Conservation (phyloP, 805 yeast genomes). For the Candida ficus region DNA sequence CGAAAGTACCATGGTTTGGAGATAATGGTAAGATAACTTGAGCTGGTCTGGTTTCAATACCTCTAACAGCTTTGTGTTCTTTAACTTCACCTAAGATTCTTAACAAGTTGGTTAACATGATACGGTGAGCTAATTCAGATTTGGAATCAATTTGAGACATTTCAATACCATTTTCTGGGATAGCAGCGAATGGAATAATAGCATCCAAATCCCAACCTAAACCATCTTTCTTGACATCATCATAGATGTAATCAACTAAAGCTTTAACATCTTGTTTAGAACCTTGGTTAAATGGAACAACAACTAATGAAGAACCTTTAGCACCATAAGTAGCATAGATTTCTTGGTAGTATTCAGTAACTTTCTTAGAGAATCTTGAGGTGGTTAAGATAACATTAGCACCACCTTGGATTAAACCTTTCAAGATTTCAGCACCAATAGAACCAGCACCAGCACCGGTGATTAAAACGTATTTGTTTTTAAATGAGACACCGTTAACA, state of each 20-base stretch:
- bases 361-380: slow-evolving; percentile 88
- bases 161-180: slow-evolving; percentile 98
- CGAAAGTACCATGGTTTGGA: slow-evolving; percentile 99
- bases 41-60: slow-evolving; percentile 93
- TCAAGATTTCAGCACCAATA: slow-evolving; percentile 94
- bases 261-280: slow-evolving; percentile 90
- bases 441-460: slow-evolving; percentile 99
- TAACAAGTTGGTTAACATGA: slow-evolving; percentile 93
- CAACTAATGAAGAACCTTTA: slow-evolving; percentile 84
- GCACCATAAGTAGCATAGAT: slow-evolving; percentile 93
- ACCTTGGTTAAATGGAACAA: slow-evolving; percentile 99
- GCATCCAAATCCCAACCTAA: slow-evolving; percentile 98
- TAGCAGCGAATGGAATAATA: slow-evolving; percentile 96
- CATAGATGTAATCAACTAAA: slow-evolving; percentile 79
- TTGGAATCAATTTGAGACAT: slow-evolving; percentile 87
- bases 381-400: slow-evolving; percentile 96
- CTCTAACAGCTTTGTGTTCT: slow-evolving; percentile 68
- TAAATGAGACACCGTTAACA: slow-evolving; percentile 86
- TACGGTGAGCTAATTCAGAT: slow-evolving; percentile 97
- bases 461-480: slow-evolving; percentile 80
- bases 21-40: slow-evolving; percentile 95
- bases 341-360: slow-evolving; percentile 92
- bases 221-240: slow-evolving; percentile 79
- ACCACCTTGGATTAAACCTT: slow-evolving; percentile 95
- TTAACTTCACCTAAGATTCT: slow-evolving; percentile 90